Evolutionary conservation across 2,329 filamentous ascomycete species (phyloP).

Genomic region (Aspergillus felis): DNA sequence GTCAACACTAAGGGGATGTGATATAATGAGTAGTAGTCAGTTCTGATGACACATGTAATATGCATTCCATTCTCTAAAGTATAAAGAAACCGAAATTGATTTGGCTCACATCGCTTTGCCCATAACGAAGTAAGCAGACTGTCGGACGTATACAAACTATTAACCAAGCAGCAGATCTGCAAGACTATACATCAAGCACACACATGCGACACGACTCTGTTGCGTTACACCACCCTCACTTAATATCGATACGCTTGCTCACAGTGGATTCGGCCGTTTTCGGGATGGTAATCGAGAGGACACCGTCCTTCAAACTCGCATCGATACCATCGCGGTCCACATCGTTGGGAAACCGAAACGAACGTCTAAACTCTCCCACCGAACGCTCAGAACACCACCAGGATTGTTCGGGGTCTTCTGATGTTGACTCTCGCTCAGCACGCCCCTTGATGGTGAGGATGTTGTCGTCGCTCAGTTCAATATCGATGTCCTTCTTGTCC

Average conservation of each 20-base stretch:
- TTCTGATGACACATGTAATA: too few species aligned
- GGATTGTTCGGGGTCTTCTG: neutral
- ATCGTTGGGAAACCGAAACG: neutral
- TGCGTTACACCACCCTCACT: neutral
- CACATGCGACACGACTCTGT: too few species aligned
- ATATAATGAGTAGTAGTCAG: too few species aligned
- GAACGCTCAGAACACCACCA: neutral
- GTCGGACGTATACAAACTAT: too few species aligned
- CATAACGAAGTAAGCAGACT: too few species aligned
- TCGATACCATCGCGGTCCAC: neutral
- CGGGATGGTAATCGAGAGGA: neutral
- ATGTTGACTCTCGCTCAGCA: slow-evolving; percentile 30
- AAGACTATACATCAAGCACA: too few species aligned
- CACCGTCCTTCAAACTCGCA: neutral
- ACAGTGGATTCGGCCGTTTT: neutral
- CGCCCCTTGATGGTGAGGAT: slow-evolving; percentile 45
- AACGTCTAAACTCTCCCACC: neutral
- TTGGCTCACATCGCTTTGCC: too few species aligned
- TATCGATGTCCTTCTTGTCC: slow-evolving; percentile 42
- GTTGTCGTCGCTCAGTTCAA: slow-evolving; percentile 45
- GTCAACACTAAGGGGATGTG: too few species aligned
- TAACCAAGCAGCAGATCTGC: too few species aligned
- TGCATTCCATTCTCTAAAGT: too few species aligned
- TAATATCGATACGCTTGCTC: neutral
- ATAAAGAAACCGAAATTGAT: too few species aligned